These are phyloP conservation scores for Hypomontagnella monticulosa DNA, from an alignment of 495 filamentous ascomycete species.

Conservation along the genomic window DNA sequence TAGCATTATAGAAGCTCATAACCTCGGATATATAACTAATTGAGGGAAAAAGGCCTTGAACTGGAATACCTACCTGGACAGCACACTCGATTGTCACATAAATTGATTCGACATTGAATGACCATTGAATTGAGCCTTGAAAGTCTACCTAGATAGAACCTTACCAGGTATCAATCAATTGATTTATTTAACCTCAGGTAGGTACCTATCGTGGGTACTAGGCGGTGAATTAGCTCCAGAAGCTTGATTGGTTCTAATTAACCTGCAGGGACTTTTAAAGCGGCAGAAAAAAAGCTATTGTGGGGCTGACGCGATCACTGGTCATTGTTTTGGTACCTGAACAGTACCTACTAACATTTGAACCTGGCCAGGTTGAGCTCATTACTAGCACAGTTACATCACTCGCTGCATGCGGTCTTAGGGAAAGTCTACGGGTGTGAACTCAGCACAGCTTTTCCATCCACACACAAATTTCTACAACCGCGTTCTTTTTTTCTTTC, in stretches of 20 bases:
- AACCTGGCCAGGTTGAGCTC: too few species aligned
- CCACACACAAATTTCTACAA: constrained; percentile 32
- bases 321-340: constrained; percentile 13
- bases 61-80: too few species aligned
- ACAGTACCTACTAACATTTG: constrained; percentile 3
- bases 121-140: too few species aligned
- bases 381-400: constrained; percentile 10
- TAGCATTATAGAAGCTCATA: too few species aligned
- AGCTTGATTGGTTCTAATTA: neutral
- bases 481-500: constrained; percentile 31
- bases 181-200: too few species aligned
- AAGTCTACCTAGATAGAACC: too few species aligned
- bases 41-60: too few species aligned
- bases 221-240: too few species aligned
- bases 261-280: neutral
- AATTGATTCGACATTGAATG: too few species aligned
- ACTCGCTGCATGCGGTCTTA: constrained; percentile 24
- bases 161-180: constrained; percentile 7
- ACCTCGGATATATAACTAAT: too few species aligned
- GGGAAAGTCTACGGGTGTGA: constrained; percentile 7
- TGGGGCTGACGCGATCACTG: constrained; percentile 27
- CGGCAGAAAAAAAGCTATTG: constrained; percentile 28
- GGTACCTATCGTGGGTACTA: too few species aligned
- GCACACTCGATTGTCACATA: too few species aligned
- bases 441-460: constrained; percentile 21